Evolutionary conservation across 2,329 filamentous ascomycete genomes (phyloP), one percentile per base, ranked within the genome.

Genomic region (Drechslerella dactyloides): DNA sequence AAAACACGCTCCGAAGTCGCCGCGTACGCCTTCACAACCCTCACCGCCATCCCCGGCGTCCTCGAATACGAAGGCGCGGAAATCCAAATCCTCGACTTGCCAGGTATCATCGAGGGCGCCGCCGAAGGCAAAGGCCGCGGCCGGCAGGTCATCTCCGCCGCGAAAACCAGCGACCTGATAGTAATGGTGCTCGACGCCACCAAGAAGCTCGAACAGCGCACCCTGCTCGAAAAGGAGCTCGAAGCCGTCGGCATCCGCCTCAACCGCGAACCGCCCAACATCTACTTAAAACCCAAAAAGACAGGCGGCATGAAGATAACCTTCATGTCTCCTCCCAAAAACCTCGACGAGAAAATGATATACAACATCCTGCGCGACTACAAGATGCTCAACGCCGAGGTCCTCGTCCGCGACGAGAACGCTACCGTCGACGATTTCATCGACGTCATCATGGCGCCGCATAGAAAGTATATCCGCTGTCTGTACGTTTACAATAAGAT

Each of bases 401-500:
- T 99, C 0, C 86, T 99, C 21, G 87, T 99, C 15, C 90, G 94
- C 77, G 94, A 99, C 79, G 94, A 99, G 78, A 88, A 96, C 79
- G 85, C 90, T 44, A 97, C 94, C 0, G 92, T 99, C 37, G 94
- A 99, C 82, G 93, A 99, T 81, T 90, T 99, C 80, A 99, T 99
- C 82, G 94, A 99, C 80, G 92, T 97, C 73, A 97, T 99, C 81
- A 97, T 97, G 93, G 96, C 94, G 81, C 91, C 97, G 79, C 94
- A 99, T 83, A 85, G 94, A 78, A 99, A 96, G 81, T 99, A 99
- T 83, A 97, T 99, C 83, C 86, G 86, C 78, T 89, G 87, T 78
- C 85, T 99, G 33, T 99, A 99, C 81, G 93, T 97, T 33, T 99
- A 99, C 87, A 99, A 99, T 89, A 99, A 99, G 82, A 96, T 99